A percentile compares a stretch with the other conserved stretches of the same genome.
phyloP scores from a whole-genome alignment of 2,329 filamentous ascomycete species.

The Raffaelea arxii region DNA sequence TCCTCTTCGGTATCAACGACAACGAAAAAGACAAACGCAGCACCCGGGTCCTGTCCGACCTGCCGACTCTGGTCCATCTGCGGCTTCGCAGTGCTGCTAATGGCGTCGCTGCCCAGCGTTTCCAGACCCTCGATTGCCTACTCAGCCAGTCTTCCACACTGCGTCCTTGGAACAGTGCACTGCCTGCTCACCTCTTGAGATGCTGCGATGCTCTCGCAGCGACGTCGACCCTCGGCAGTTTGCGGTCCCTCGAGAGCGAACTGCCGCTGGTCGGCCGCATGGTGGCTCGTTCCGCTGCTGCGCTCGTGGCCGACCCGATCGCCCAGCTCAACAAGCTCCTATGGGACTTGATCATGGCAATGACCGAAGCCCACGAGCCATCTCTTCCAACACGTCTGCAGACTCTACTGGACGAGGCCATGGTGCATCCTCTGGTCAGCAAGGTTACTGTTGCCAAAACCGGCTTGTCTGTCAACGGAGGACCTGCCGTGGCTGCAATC shows the following conservation, averaged over 20 bases:
- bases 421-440: conserved; percentile 3
- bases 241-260: conserved; percentile 56
- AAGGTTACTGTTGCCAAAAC: background rate
- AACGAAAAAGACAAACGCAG: conserved; percentile 5
- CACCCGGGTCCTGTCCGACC: conserved; percentile 34
- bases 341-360: conserved; percentile 31
- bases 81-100: conserved; percentile 28
- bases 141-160: conserved; percentile 22
- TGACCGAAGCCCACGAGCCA: conserved; percentile 26
- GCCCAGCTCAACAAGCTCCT: conserved; percentile 38
- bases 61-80: conserved; percentile 33
- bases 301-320: conserved; percentile 41
- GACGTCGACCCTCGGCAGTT: conserved; percentile 46
- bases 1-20: conserved; percentile 26
- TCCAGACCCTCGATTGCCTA: conserved; percentile 40
- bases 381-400: conserved; percentile 11
- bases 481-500: conserved; percentile 1
- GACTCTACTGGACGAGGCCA: conserved; percentile 14
- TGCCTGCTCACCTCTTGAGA: conserved; percentile 43
- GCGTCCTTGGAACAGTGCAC: conserved; percentile 34
- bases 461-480: conserved; percentile 3
- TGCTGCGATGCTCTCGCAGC: conserved; percentile 41
- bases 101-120: conserved; percentile 25
- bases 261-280: conserved; percentile 50
- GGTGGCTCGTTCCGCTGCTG: conserved; percentile 36